A percentile compares a stretch with the other conserved stretches of the same genome.
Conservation (phyloP, 345 rosid species). For the Camelina laxa region DNA sequence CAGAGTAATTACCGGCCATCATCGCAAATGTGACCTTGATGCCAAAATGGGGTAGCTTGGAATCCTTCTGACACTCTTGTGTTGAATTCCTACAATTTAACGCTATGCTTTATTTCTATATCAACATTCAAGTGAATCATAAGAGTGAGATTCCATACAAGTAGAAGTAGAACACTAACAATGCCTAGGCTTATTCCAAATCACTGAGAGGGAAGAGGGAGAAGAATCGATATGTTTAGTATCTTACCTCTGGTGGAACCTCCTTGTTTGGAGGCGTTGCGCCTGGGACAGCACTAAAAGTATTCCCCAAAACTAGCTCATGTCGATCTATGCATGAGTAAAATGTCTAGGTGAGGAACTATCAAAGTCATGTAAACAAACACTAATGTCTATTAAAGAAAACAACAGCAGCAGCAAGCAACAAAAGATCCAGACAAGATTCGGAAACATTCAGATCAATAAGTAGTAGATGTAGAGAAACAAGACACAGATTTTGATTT, state of each 20-base stretch:
- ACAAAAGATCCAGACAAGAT: background rate
- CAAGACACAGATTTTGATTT: background rate
- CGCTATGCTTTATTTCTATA: constrained; percentile 15
- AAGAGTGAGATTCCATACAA: constrained; percentile 9
- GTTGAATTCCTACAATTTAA: constrained; percentile 68
- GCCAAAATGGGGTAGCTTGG: constrained; percentile 93
- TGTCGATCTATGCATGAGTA: constrained; percentile 66
- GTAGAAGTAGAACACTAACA: background rate
- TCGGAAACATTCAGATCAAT: background rate
- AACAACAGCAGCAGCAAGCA: constrained; percentile 1
- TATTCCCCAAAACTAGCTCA: constrained; percentile 84
- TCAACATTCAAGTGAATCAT: background rate
- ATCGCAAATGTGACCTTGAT: constrained; percentile 89
- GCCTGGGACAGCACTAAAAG: constrained; percentile 62
- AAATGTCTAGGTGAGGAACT: constrained; percentile 8
- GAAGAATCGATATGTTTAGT: background rate
- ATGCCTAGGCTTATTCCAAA: constrained; percentile 11
- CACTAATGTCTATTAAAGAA: background rate
- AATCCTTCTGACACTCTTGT: constrained; percentile 79
- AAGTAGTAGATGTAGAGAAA: background rate
- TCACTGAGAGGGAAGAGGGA: background rate
- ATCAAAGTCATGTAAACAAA: background rate
- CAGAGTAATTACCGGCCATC: constrained; percentile 41
- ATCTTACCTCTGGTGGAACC: constrained; percentile 81
- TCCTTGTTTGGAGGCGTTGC: constrained; percentile 66